These are phyloP conservation scores for Trametes cubensis DNA, from an alignment of 768 basidiomycete species.

Conservation along the genomic window DNA sequence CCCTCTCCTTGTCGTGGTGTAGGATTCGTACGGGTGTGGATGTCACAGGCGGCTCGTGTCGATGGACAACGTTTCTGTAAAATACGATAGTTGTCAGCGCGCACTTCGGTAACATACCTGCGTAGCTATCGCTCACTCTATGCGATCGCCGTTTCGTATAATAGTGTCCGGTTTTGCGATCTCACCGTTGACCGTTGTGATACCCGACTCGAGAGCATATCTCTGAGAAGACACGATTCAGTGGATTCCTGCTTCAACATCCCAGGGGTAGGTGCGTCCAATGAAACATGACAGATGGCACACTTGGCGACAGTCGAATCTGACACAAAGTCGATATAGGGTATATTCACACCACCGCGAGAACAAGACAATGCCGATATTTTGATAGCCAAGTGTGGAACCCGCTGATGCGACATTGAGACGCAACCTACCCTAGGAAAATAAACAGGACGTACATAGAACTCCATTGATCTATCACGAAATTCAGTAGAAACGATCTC, in stretches of 20 bases:
- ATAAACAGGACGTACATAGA: constrained; percentile 70
- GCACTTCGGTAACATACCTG: neutral
- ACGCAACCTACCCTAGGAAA: neutral
- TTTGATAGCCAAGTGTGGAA: neutral
- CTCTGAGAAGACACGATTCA: constrained; percentile 39
- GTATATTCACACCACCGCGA: neutral
- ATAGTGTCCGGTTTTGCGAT: constrained; percentile 79
- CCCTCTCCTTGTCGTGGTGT: constrained; percentile 72
- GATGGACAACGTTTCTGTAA: constrained; percentile 83
- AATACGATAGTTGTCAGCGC: neutral
- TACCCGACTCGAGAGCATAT: constrained; percentile 85
- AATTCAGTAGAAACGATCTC: constrained; percentile 96
- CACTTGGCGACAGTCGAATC: neutral
- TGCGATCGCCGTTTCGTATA: constrained; percentile 83
- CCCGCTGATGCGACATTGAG: constrained; percentile 7
- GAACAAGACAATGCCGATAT: neutral
- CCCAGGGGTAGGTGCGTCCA: neutral
- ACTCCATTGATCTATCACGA: constrained; percentile 90
- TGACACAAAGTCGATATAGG: neutral
- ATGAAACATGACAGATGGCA: neutral
- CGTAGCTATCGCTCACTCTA: constrained; percentile 61
- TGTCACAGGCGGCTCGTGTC: constrained; percentile 97
- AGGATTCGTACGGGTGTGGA: constrained; percentile 80
- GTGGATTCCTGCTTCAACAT: neutral
- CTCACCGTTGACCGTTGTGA: constrained; percentile 94